phyloP scores from a whole-genome alignment of 192 early-diverging fungal genomes.

The Umbelopsis sp. region DNA sequence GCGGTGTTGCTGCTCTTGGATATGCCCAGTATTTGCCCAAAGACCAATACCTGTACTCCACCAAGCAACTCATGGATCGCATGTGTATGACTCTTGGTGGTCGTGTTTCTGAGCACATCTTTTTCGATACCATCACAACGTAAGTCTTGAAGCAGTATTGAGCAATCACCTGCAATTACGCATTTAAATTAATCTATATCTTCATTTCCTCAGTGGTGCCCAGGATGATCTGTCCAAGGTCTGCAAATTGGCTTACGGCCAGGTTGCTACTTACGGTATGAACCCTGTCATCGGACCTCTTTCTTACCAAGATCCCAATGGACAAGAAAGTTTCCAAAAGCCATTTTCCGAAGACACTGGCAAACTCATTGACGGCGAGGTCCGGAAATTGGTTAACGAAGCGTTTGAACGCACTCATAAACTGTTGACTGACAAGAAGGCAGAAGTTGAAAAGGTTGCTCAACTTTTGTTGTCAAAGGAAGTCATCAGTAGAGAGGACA shows the following conservation, averaged over 20 bases:
- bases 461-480: constrained; percentile 91
- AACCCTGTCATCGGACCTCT: constrained; percentile 82
- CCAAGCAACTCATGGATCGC: constrained; percentile 84
- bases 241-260: constrained; percentile 94
- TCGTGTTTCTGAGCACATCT: constrained; percentile 85
- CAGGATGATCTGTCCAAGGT: constrained; percentile 96
- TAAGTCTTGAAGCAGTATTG: background rate
- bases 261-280: constrained; percentile 94
- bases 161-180: background rate
- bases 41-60: constrained; percentile 94
- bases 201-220: constrained; percentile 58
- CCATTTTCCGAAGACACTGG: constrained; percentile 95
- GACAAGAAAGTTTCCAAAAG: constrained; percentile 83
- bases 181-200: background rate
- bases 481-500: constrained; percentile 91
- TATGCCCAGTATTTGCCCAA: constrained; percentile 98
- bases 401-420: constrained; percentile 81
- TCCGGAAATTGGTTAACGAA: constrained; percentile 72
- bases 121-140: constrained; percentile 91
- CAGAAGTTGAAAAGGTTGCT: constrained; percentile 88
- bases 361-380: constrained; percentile 91
- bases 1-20: constrained; percentile 89
- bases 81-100: constrained; percentile 88
- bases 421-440: constrained; percentile 82
- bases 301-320: constrained; percentile 71